Percentiles rank a stretch among this genome's conserved stretches.
These are phyloP conservation scores for Coemansia sp. DNA, from an alignment of 192 early-diverging fungal genomes.

Conservation along the genomic window DNA sequence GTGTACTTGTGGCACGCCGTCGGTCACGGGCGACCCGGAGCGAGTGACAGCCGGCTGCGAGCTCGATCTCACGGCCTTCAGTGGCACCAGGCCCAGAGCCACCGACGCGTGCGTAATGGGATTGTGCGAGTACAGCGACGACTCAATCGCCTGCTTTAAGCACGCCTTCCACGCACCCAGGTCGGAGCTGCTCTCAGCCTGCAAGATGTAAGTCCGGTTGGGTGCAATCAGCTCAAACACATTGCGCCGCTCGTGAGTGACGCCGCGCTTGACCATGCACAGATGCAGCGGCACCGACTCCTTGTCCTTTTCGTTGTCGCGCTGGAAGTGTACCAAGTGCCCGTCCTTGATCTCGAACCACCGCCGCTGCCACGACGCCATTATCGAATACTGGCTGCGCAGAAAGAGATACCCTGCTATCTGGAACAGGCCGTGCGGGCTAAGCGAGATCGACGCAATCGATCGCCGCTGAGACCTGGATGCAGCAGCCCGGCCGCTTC, in stretches of 20 bases:
- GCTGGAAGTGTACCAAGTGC: slow-evolving; percentile 57
- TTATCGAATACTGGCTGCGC: slow-evolving; percentile 70
- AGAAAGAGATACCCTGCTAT: slow-evolving; percentile 83
- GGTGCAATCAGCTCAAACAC: slow-evolving; percentile 86
- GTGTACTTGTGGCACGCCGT: slow-evolving; percentile 10
- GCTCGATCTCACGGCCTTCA: slow-evolving; percentile 10
- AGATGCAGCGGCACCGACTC: slow-evolving; percentile 70
- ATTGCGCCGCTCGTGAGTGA: slow-evolving; percentile 69
- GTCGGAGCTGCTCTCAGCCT: slow-evolving; percentile 73
- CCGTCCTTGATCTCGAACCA: slow-evolving; percentile 75
- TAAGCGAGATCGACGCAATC: slow-evolving; percentile 51
- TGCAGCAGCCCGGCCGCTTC: neutral
- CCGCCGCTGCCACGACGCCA: slow-evolving; percentile 79
- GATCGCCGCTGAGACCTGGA: slow-evolving; percentile 23
- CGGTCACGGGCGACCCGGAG: slow-evolving; percentile 4
- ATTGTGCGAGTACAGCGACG: slow-evolving; percentile 44
- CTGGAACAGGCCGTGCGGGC: slow-evolving; percentile 48
- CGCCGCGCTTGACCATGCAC: slow-evolving; percentile 70
- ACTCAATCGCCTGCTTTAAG: slow-evolving; percentile 47
- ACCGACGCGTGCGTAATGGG: slow-evolving; percentile 3
- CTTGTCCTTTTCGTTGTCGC: slow-evolving; percentile 62
- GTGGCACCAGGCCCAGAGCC: neutral
- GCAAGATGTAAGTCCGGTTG: slow-evolving; percentile 70
- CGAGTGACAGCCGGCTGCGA: slow-evolving; percentile 15
- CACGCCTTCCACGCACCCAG: slow-evolving; percentile 79